A percentile compares a stretch with the other conserved stretches of the same genome.
Conservation (phyloP, 2,329 filamentous ascomycete species). For the Fusarium redolens region DNA sequence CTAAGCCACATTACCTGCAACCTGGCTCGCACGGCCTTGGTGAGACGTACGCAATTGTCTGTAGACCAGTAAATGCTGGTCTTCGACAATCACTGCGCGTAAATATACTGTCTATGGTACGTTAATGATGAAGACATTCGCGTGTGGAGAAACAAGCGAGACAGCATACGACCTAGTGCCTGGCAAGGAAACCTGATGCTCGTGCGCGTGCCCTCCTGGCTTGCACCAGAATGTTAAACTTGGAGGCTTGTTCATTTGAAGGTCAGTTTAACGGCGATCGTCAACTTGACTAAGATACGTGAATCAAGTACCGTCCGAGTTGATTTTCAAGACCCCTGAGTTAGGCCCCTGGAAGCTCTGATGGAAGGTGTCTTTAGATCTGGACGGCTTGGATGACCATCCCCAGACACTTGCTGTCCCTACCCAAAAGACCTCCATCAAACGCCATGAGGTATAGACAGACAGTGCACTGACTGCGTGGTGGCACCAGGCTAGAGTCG, state of each 20-base stretch:
- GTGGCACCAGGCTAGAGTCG: conserved; percentile 28
- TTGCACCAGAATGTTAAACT: conserved; percentile 3
- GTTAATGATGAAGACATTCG: conserved; percentile 10
- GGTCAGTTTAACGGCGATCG: conserved; percentile 15
- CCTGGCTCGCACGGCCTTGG: conserved; percentile 34
- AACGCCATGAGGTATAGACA: conserved; percentile 30
- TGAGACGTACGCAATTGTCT: conserved; percentile 29
- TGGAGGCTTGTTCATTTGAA: background rate
- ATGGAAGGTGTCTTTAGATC: conserved; percentile 14
- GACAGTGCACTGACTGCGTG: conserved; percentile 31
- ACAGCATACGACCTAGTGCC: conserved; percentile 15
- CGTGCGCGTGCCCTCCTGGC: conserved; percentile 9
- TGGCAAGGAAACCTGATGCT: conserved; percentile 1
- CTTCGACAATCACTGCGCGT: conserved; percentile 29
- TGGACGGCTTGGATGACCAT: conserved; percentile 5
- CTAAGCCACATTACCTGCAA: conserved; percentile 32
- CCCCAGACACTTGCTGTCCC: conserved; percentile 16
- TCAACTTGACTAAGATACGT: conserved; percentile 37
- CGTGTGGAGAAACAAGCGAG: conserved; percentile 24
- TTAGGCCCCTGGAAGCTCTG: conserved; percentile 29
- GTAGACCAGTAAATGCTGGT: conserved; percentile 20
- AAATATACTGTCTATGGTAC: conserved; percentile 15
- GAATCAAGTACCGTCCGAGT: conserved; percentile 42
- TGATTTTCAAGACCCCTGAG: conserved; percentile 25
- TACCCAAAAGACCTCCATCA: conserved; percentile 16